Evolutionary conservation across 257 asterid species (phyloP).

Genomic region (Verbena officinalis): DNA sequence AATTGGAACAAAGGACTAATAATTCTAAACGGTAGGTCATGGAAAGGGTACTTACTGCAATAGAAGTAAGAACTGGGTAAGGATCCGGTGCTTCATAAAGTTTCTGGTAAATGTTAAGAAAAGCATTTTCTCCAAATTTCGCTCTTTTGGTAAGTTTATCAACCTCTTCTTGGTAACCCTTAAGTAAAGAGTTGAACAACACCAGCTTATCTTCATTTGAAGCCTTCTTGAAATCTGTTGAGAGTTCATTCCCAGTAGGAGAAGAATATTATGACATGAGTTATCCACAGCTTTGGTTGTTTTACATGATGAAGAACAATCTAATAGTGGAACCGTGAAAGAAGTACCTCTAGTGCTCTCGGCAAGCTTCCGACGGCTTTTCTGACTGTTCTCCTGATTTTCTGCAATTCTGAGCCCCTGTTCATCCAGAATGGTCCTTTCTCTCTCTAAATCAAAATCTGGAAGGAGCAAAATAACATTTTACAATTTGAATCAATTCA

Average conservation of each 20-base stretch:
- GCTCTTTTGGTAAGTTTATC: slow-evolving; percentile 98
- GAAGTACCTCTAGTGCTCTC: slow-evolving; percentile 95
- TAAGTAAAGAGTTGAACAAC: slow-evolving; percentile 82
- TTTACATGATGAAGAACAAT: slow-evolving; percentile 12
- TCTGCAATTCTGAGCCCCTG: slow-evolving; percentile 97
- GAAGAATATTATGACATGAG: slow-evolving; percentile 10
- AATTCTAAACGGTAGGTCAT: slow-evolving; percentile 6
- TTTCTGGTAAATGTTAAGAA: slow-evolving; percentile 95
- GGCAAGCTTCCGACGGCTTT: slow-evolving; percentile 96
- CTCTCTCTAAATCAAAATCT: slow-evolving; percentile 98
- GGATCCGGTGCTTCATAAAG: slow-evolving; percentile 99
- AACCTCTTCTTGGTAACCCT: slow-evolving; percentile 98
- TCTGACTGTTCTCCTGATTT: slow-evolving; percentile 98
- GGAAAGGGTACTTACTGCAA: slow-evolving; percentile 65
- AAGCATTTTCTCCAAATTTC: slow-evolving; percentile 93
- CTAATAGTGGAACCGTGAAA: slow-evolving; percentile 18
- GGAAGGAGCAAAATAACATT: slow-evolving; percentile 26
- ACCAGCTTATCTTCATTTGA: slow-evolving; percentile 81
- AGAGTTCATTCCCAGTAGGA: slow-evolving; percentile 23
- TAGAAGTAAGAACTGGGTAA: slow-evolving; percentile 76
- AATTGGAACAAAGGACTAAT: neutral
- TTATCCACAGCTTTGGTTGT: slow-evolving; percentile 6
- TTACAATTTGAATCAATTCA: neutral
- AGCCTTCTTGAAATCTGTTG: slow-evolving; percentile 94
- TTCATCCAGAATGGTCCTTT: slow-evolving; percentile 81